Percentiles rank a stretch among this genome's conserved stretches.
Conservation (phyloP, 1,284 basidiomycete species). For the Termitomyces sp. region DNA sequence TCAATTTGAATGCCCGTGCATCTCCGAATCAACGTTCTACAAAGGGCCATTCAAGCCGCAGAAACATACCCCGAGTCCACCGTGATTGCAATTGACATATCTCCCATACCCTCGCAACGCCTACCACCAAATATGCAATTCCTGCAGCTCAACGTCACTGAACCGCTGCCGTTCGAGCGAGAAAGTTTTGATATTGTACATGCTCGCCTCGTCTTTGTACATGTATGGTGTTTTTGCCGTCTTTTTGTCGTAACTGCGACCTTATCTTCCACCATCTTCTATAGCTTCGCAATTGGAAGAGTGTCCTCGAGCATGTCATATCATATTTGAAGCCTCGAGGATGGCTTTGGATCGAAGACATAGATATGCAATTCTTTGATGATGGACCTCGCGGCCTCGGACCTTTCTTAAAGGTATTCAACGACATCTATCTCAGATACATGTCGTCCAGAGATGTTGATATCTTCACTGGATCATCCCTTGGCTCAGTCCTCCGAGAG, state of each 20-base stretch:
- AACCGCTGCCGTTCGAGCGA: conserved; percentile 1
- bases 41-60: conserved; percentile 9
- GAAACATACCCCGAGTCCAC: conserved; percentile 5
- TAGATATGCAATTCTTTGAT: background rate
- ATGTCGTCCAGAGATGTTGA: background rate
- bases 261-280: background rate
- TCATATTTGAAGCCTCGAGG: conserved; percentile 4
- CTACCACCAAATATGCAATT: conserved; percentile 5
- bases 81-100: conserved; percentile 6
- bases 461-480: background rate
- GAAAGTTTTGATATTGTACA: background rate
- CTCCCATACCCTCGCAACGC: background rate
- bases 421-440: background rate
- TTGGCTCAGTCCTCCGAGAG: background rate
- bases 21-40: background rate
- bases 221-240: background rate
- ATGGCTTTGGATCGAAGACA: conserved; percentile 6
- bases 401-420: background rate
- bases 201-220: background rate
- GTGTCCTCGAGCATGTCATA: background rate
- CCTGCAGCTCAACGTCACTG: background rate
- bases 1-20: background rate
- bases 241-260: background rate
- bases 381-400: background rate
- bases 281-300: background rate